Evolutionary conservation across 495 filamentous ascomycete genomes (phyloP), one percentile per base, ranked within the genome.

Genomic region (Aspergillus ostianus): DNA sequence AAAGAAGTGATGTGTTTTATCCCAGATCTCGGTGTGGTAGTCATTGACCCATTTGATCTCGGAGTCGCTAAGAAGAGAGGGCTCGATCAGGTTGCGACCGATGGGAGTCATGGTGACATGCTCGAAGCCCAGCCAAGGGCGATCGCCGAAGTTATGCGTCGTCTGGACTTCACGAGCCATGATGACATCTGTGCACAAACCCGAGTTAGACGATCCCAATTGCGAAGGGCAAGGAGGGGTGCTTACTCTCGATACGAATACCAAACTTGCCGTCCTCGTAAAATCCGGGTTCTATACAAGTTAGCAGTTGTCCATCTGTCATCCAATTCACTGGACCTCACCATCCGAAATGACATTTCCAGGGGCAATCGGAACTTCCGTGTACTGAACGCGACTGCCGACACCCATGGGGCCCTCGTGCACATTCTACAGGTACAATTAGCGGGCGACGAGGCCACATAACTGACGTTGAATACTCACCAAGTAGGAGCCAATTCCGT

Each of bases 391-490:
- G 47, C 93, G 83, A 6, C 92, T 96, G 19, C 95, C 95, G 53
- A 99, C 92, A 20, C 95, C 95, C 58, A 99, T 96, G 7, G 95
- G 95, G 0, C 95, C 95, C 72, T 99, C 95, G 73, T 99, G 95
- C 3, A 99, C 95, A 62, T 98, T 98, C 70, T 93, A 64, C 52
- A 41, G 68, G 8, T 15, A 20, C 15, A 12, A 36, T 75, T 57
- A 75, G 64, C 36, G 19, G 55, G 15, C 18, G 17, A 6, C 32
- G 8, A 44, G 23, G 21, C 4, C 17, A 19, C 7, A 17, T 5
- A 20, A 15, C 15, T 19, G 4, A 13, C 15, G 19, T n/a, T 44
- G 10, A 17, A 15, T 49, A 57, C 65, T 71, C 74, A 85, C 84
- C 69, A 91, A 73, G 65, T 84, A 99, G 6, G 91, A 96, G 46